Evolutionary conservation across 2,329 filamentous ascomycete genomes (phyloP).

Genomic region (Ophioceras dolichostomum): DNA sequence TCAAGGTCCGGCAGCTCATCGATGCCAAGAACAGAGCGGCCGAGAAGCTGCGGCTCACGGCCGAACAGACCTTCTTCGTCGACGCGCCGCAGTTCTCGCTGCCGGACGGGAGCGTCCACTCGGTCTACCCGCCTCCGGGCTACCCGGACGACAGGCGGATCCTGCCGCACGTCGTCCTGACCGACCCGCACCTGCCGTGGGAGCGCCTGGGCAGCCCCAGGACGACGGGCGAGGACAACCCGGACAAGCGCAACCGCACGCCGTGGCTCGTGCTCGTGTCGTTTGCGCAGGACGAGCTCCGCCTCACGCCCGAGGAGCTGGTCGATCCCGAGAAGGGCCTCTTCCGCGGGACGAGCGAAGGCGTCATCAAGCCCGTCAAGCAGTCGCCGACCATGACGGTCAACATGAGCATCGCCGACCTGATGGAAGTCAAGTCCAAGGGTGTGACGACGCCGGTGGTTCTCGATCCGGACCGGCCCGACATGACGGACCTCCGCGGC

Average conservation of each 20-base stretch:
- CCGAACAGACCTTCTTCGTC: slow-evolving; percentile 19
- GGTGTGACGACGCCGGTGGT: slow-evolving; percentile 2
- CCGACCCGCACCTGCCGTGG: slow-evolving; percentile 30
- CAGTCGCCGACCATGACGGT: slow-evolving; percentile 12
- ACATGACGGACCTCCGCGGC: slow-evolving; percentile 4
- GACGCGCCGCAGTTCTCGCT: slow-evolving; percentile 22
- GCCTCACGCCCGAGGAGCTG: slow-evolving; percentile 9
- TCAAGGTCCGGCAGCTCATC: slow-evolving; percentile 2
- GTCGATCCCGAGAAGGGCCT: neutral
- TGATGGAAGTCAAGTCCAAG: neutral
- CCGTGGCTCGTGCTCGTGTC: slow-evolving; percentile 28
- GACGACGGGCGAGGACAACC: neutral
- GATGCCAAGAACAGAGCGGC: neutral
- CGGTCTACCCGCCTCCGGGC: slow-evolving; percentile 25
- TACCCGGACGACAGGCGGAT: slow-evolving; percentile 18
- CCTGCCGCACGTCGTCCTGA: slow-evolving; percentile 31
- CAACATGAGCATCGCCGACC: slow-evolving; percentile 10
- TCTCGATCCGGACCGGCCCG: neutral
- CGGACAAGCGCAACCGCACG: slow-evolving; percentile 11
- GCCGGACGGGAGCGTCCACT: slow-evolving; percentile 19
- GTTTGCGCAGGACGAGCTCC: slow-evolving; percentile 19
- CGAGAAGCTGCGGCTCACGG: neutral
- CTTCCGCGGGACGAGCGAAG: slow-evolving; percentile 7
- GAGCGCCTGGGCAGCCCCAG: slow-evolving; percentile 16
- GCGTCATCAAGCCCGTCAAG: slow-evolving; percentile 4